A percentile compares a stretch with the other conserved stretches of the same genome.
Conservation (phyloP, 257 asterid genomes). For the Lithospermum erythrorhizon region DNA sequence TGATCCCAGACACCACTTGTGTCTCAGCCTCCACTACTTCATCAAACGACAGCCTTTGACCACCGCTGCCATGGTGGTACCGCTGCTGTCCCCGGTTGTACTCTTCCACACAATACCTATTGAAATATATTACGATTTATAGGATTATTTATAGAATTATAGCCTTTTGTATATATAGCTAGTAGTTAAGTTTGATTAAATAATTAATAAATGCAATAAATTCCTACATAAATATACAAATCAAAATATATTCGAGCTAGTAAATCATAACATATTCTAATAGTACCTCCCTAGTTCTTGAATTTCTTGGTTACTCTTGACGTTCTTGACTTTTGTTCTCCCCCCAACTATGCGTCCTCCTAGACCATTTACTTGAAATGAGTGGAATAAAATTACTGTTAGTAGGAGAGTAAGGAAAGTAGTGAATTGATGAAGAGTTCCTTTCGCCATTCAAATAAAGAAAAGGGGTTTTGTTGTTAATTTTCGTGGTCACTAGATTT, state of each 20-base stretch:
- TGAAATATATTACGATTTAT: too few species aligned
- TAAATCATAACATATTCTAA: too few species aligned
- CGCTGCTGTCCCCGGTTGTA: constrained; percentile 7
- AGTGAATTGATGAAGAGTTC: not conserved
- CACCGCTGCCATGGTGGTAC: too few species aligned
- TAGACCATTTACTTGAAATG: constrained; percentile 7
- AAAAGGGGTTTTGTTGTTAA: too few species aligned
- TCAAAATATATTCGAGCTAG: too few species aligned
- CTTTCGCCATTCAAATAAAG: not conserved
- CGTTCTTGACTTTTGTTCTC: constrained; percentile 30
- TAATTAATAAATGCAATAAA: too few species aligned
- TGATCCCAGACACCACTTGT: constrained; percentile 72
- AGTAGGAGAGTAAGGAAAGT: constrained; percentile 1
- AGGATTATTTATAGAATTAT: too few species aligned
- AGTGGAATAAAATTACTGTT: constrained; percentile 1
- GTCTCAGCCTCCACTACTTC: constrained; percentile 53
- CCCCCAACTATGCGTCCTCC: constrained; percentile 36
- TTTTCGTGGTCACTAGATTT: not conserved
- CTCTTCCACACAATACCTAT: constrained; percentile 48
- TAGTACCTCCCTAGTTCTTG: constrained; percentile 52
- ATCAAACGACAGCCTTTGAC: constrained; percentile 14
- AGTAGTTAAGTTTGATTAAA: too few species aligned
- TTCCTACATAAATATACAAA: too few species aligned
- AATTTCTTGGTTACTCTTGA: constrained; percentile 32
- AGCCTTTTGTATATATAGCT: too few species aligned